Base-by-base conservation (phyloP, 2,329 filamentous ascomycete genomes). In the Cladobotryum mycophilum region DNA sequence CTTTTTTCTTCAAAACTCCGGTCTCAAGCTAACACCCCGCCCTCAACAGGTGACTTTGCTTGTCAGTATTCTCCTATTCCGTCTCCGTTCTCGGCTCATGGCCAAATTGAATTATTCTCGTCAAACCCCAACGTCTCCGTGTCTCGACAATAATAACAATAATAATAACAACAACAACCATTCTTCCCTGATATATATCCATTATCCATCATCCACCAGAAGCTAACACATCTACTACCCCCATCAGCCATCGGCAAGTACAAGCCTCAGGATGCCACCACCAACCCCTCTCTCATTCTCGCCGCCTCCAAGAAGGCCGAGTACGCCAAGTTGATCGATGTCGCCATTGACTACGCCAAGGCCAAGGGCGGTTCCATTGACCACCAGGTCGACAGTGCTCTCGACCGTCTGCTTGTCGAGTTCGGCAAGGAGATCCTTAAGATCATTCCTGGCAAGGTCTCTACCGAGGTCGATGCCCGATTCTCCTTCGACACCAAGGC, bases 261-360 rank as follows among this genome's bases (percentile, higher is more conserved):
- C 85, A 95, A 96, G 85, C 93, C 93, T 60, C 91, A 99, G 81
- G 93, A 99, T 88, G 93, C 93, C 68, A 99, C 93, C 72, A 99
- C 93, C 79, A 99, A 99, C 85, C 93, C 93, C 54, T 97, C 93
- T 58, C 82, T 99, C 71, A 97, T 99, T 75, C 87, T 99, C 70
- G 92, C 91, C 61, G 93, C 93, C 58, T 91, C 93, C 70, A 97
- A 99, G 83, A 97, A 97, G 84, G 69, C 88, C 70, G 91, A 96
- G 75, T 97, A 97, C 73, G 89, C 88, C 67, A 85, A 86, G 73
- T 78, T 97, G 68, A 95, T 96, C 64, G 91, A 97, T 67, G 75
- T 78, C 51, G 90, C 92, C 63, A 79, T 96, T 61, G 80, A 78
- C 58, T 91, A 89, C 74, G 92, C 88, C 75, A 97, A 96, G 86